These are phyloP conservation scores for Leccinum pachyderme DNA, from an alignment of 1,284 basidiomycete species.

Conservation along the genomic window DNA sequence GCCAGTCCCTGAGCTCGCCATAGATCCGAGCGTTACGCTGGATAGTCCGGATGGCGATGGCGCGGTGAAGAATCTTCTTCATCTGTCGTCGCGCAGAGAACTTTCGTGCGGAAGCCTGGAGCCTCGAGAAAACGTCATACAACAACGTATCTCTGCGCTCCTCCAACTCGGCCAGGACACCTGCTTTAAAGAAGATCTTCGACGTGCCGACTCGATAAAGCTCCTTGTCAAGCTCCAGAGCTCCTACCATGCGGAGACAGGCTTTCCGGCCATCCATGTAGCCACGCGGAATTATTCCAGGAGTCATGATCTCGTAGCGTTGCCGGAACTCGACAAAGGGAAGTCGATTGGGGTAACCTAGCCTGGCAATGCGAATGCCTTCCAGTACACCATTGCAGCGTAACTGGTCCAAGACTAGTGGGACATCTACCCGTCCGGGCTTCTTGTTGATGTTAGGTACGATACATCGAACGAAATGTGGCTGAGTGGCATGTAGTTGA, in stretches of 20 bases:
- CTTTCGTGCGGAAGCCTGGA: constrained; percentile 87
- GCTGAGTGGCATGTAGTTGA: constrained; percentile 92
- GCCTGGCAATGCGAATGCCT: constrained; percentile 96
- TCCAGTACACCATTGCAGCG: constrained; percentile 99
- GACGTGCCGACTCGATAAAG: constrained; percentile 93
- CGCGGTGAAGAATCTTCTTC: constrained; percentile 93
- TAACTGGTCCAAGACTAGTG: constrained; percentile 94
- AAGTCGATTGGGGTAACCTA: constrained; percentile 96
- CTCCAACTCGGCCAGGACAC: constrained; percentile 96
- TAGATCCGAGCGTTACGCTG: constrained; percentile 95
- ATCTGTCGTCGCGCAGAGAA: constrained; percentile 88
- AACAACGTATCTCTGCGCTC: constrained; percentile 87
- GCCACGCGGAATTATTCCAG: constrained; percentile 87
- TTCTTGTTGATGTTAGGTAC: constrained; percentile 94
- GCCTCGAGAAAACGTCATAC: constrained; percentile 85
- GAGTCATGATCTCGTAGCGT: constrained; percentile 94
- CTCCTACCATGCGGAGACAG: constrained; percentile 89
- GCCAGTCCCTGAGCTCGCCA: constrained; percentile 88
- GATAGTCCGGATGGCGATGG: constrained; percentile 88
- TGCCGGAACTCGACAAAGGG: constrained; percentile 98
- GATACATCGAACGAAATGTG: constrained; percentile 98
- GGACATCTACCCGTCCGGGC: constrained; percentile 90
- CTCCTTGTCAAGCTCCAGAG: constrained; percentile 83
- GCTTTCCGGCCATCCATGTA: constrained; percentile 98
- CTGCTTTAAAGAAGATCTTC: constrained; percentile 99